Conservation (phyloP, 306 rosid genomes). For the Begonia masoniana region DNA sequence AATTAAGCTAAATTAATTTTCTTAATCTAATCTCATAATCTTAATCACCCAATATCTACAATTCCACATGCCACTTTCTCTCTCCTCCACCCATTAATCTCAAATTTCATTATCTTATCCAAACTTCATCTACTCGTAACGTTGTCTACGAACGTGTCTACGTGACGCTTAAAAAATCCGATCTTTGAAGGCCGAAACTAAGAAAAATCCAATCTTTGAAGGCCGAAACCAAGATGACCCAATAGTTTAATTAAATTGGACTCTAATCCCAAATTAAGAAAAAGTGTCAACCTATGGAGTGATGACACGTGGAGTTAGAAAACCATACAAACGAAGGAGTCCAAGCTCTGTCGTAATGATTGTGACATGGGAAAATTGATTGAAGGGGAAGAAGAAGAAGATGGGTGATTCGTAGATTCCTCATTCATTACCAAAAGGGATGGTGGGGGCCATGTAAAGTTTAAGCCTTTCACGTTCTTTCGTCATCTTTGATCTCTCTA, state of each 20-base stretch:
- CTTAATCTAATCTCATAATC: not conserved
- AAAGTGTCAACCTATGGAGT: not conserved
- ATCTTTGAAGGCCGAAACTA: too few species aligned
- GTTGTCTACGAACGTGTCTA: too few species aligned
- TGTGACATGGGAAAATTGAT: not conserved
- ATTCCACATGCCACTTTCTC: not conserved
- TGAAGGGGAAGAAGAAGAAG: not conserved
- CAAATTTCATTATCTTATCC: too few species aligned
- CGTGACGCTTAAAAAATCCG: too few species aligned
- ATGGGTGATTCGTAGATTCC: not conserved
- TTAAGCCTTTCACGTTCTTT: slow-evolving; percentile 6
- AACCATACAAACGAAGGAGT: too few species aligned
- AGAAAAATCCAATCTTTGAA: too few species aligned
- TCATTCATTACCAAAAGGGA: not conserved
- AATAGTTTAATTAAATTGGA: too few species aligned
- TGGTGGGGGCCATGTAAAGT: not conserved
- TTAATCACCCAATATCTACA: not conserved
- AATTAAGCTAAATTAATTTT: not conserved
- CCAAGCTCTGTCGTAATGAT: too few species aligned
- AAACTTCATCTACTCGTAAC: too few species aligned
- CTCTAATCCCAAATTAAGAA: too few species aligned
- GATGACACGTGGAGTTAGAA: not conserved
- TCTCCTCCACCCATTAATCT: not conserved
- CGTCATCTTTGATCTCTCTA: slow-evolving; percentile 8
- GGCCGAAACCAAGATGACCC: too few species aligned